Conservation (phyloP, 345 rosid genomes). For the Eucalyptus dawsonii region DNA sequence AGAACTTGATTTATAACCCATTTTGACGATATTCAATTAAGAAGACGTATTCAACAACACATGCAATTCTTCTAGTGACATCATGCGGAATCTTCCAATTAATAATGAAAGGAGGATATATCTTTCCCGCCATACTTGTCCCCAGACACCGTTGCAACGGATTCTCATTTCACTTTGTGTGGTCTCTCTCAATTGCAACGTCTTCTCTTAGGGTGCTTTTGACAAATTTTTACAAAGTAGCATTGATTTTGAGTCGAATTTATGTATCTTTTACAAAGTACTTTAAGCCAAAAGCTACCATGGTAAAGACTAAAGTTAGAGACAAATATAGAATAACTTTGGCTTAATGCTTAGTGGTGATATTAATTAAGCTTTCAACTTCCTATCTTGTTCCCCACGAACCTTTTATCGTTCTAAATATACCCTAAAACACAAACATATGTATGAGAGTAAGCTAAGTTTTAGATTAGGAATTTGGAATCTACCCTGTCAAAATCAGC, state of each 20-base stretch:
- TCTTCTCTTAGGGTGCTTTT: not conserved
- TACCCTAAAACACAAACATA: not conserved
- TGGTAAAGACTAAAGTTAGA: not conserved
- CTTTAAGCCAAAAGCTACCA: not conserved
- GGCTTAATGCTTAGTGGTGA: not conserved
- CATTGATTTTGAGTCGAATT: not conserved
- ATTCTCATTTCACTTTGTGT: not conserved
- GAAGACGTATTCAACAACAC: no score
- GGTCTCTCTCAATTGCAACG: not conserved
- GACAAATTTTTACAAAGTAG: not conserved
- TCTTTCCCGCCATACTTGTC: not conserved
- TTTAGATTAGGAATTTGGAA: rapidly evolving
- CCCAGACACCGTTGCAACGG: not conserved
- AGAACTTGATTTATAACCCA: no score
- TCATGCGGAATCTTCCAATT: not conserved
- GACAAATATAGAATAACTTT: not conserved
- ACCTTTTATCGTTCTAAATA: no score
- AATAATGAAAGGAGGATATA: not conserved
- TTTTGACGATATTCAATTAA: no score
- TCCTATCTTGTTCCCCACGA: not conserved
- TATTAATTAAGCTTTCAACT: not conserved
- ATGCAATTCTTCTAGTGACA: not conserved
- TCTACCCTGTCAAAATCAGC: not conserved
- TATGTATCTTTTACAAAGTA: not conserved
- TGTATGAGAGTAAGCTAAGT: not conserved